Percentiles rank a stretch among this genome's conserved stretches.
These are phyloP conservation scores for Astrothelium subdiscretum DNA, from an alignment of 495 filamentous ascomycete species.

Conservation along the genomic window DNA sequence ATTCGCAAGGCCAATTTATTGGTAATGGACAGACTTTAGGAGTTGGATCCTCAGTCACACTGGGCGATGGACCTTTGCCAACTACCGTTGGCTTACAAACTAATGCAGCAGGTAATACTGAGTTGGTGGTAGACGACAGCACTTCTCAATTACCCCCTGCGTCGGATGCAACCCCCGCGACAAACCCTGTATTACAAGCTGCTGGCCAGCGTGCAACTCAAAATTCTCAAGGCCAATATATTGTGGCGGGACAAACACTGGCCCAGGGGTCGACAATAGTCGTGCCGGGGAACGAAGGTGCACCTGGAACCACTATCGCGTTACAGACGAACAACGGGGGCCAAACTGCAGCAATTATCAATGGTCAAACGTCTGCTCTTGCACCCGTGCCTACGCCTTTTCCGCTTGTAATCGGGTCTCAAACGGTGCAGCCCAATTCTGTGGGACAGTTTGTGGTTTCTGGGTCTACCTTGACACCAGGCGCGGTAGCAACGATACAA, in stretches of 20 bases:
- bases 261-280: neutral
- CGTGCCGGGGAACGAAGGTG: neutral
- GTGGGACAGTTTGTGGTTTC: constrained; percentile 4
- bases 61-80: neutral
- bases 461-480: neutral
- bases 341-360: neutral
- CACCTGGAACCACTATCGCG: neutral
- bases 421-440: constrained; percentile 5
- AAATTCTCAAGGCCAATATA: neutral
- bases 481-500: neutral
- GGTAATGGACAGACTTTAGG: constrained; percentile 1
- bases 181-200: neutral
- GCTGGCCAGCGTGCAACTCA: neutral
- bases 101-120: neutral
- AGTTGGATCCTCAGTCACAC: neutral
- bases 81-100: constrained; percentile 3
- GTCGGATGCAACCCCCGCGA: neutral
- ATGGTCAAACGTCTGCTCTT: neutral
- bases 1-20: neutral
- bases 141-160: neutral
- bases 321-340: neutral
- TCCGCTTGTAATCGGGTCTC: constrained; percentile 7
- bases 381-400: neutral
- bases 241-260: neutral
- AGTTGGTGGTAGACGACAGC: constrained; percentile 1